Evolutionary conservation across 2,329 filamentous ascomycete genomes (phyloP).

Genomic region (Neoarthrinium moseri): DNA sequence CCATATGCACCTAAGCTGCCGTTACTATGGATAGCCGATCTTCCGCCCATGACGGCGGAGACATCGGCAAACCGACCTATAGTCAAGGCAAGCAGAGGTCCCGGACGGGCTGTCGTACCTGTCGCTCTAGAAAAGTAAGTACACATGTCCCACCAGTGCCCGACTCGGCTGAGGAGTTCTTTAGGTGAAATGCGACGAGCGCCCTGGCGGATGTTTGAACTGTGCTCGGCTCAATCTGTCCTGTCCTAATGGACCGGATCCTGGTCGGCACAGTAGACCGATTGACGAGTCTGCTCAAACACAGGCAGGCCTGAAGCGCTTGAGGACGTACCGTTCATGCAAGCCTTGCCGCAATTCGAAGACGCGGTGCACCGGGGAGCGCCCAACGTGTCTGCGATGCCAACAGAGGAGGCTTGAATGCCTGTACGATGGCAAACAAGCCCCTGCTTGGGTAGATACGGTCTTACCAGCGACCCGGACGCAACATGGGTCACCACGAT

Average conservation of each 20-base stretch:
- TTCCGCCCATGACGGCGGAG: not conserved
- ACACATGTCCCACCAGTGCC: not conserved
- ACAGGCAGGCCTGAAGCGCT: conserved; percentile 11
- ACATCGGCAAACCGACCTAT: not conserved
- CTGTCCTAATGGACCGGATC: conserved; percentile 11
- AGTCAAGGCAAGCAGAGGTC: conserved; percentile 1
- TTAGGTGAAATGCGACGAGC: conserved; percentile 14
- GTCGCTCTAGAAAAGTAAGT: not conserved
- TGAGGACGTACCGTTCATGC: conserved; percentile 16
- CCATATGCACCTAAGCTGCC: not conserved
- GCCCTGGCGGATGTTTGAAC: conserved; percentile 12
- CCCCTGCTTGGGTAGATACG: conserved; percentile 14
- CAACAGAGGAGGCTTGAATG: conserved; percentile 11
- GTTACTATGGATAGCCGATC: not conserved
- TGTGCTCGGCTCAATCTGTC: conserved; percentile 12
- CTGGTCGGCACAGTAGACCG: not conserved
- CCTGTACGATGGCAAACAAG: conserved; percentile 15
- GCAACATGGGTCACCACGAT: not conserved
- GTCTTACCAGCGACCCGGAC: not conserved
- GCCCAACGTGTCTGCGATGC: conserved; percentile 14
- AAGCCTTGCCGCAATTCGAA: conserved; percentile 13
- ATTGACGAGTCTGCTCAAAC: conserved; percentile 4
- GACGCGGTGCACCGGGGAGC: conserved; percentile 14
- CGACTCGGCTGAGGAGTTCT: not conserved
- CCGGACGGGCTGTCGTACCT: not conserved